Evolutionary conservation across 805 yeast genomes (phyloP).

Genomic region (Candida oleophila): DNA sequence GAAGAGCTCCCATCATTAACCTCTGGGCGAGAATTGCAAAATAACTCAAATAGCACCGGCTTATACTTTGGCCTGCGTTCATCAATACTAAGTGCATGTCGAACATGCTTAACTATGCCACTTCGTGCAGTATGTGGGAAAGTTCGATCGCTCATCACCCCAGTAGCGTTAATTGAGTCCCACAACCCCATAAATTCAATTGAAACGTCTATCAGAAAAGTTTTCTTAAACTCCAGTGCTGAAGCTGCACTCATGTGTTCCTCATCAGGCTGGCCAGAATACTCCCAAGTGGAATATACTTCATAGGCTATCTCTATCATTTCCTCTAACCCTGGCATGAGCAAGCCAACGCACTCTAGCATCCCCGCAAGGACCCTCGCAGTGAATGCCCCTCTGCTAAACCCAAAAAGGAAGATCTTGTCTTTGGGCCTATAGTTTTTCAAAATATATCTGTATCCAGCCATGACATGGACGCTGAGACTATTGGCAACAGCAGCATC

Average conservation of each 20-base stretch:
- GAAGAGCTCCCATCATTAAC: too few relatives aligned
- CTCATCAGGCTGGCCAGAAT: conserved; percentile 55
- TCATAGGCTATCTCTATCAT: conserved; percentile 63
- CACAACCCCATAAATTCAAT: conserved; percentile 65
- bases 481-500: conserved; percentile 55
- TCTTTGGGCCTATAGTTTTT: conserved; percentile 49
- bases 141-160: conserved; percentile 51
- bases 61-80: conserved; percentile 65
- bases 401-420: conserved; percentile 56
- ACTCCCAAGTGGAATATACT: conserved; percentile 59
- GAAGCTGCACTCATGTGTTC: conserved; percentile 43
- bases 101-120: conserved; percentile 52
- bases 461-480: conserved; percentile 54
- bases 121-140: conserved; percentile 58
- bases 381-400: conserved; percentile 62
- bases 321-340: conserved; percentile 54
- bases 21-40: conserved; percentile 36
- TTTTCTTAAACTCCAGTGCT: conserved; percentile 52
- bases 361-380: conserved; percentile 65
- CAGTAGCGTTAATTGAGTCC: conserved; percentile 70
- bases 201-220: conserved; percentile 49
- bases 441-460: conserved; percentile 56
- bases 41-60: conserved; percentile 52
- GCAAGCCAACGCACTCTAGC: conserved; percentile 62
- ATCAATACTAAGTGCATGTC: conserved; percentile 69